Evolutionary conservation across 192 early-diverging fungal species (phyloP).

Genomic region (Umbelopsis ramanniana): DNA sequence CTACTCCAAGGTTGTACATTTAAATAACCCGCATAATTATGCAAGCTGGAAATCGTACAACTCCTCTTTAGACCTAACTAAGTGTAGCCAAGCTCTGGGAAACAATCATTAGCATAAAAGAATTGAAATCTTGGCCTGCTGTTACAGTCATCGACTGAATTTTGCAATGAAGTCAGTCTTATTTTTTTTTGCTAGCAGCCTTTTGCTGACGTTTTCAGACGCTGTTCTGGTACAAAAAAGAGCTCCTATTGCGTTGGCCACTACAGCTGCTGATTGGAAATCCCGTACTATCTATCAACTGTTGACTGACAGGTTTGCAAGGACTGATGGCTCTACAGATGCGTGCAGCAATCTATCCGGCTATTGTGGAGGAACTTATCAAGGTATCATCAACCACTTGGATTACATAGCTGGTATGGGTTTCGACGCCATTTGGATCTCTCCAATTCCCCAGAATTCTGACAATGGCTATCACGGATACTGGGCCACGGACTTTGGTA

Average conservation of each 20-base stretch:
- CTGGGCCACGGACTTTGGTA: conserved; percentile 47
- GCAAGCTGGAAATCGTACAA: background rate
- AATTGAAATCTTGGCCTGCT: background rate
- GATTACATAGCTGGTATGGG: conserved; percentile 56
- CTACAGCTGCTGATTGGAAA: conserved; percentile 39
- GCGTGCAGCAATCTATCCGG: conserved; percentile 22
- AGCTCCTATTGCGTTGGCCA: conserved; percentile 3
- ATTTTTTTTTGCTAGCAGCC: background rate
- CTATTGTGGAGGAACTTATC: conserved; percentile 54
- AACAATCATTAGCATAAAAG: background rate
- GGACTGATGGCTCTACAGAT: conserved; percentile 25
- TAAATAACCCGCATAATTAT: background rate
- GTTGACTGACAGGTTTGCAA: conserved; percentile 52
- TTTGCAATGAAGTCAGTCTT: background rate
- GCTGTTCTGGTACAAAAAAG: background rate
- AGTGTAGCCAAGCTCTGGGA: background rate
- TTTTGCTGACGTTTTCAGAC: background rate
- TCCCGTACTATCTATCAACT: conserved; percentile 50
- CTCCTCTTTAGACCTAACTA: background rate
- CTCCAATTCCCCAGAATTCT: conserved; percentile 39
- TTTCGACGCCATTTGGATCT: conserved; percentile 52
- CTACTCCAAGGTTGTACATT: background rate
- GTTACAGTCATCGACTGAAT: background rate
- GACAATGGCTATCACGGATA: conserved; percentile 49
- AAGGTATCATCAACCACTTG: conserved; percentile 45